Conservation (phyloP, 352 stramenopile species). For the Phytophthora foliorum region DNA sequence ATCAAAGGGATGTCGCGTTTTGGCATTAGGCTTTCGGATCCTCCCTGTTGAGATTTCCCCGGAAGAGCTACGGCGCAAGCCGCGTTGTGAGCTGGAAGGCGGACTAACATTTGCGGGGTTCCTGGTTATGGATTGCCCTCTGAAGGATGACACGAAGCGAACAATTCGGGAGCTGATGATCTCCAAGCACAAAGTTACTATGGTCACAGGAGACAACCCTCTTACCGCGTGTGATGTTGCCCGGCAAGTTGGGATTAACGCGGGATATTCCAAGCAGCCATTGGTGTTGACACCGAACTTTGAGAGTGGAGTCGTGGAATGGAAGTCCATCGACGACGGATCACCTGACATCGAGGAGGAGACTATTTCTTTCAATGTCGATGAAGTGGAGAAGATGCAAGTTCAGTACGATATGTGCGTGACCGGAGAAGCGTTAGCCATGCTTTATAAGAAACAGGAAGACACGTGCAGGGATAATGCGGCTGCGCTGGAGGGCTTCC, state of each 20-base stretch:
- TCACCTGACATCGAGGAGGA: constrained; percentile 93
- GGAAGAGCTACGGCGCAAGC: constrained; percentile 74
- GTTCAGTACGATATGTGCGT: constrained; percentile 90
- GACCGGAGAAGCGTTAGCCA: constrained; percentile 76
- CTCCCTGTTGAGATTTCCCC: constrained; percentile 69
- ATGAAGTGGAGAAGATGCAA: constrained; percentile 63
- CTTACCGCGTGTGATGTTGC: constrained; percentile 99
- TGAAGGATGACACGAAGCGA: constrained; percentile 97
- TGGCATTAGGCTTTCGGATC: constrained; percentile 96
- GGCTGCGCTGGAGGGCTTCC: constrained; percentile 64
- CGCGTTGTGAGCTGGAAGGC: constrained; percentile 91
- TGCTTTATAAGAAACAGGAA: constrained; percentile 44
- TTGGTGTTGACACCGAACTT: constrained; percentile 71
- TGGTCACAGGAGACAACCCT: constrained; percentile 99
- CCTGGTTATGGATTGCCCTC: constrained; percentile 84
- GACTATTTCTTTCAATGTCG: constrained; percentile 65
- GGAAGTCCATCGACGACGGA: constrained; percentile 89
- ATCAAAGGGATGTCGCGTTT: constrained; percentile 89
- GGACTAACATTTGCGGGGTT: constrained; percentile 97
- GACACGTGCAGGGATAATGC: constrained; percentile 24
- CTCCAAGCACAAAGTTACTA: constrained; percentile 94
- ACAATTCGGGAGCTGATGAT: constrained; percentile 95
- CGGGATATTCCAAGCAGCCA: constrained; percentile 83
- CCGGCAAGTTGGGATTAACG: constrained; percentile 96
- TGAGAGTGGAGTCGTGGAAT: constrained; percentile 54